Base-by-base conservation (phyloP, 1,139 yeast species). In the Debaryomycetaceae sp. region DNA sequence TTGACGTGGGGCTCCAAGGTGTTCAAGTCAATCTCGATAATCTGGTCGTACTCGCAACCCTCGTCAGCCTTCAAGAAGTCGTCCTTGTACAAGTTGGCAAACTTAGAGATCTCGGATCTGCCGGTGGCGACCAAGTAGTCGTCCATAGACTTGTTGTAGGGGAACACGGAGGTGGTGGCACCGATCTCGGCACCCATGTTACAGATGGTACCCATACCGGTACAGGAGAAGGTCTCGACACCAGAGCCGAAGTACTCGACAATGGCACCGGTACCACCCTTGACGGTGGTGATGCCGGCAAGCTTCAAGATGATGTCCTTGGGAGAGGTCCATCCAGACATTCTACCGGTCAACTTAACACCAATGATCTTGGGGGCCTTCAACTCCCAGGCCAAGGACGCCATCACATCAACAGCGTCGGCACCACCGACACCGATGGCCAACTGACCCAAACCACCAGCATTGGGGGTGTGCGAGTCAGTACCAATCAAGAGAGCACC, bases 391-490 rank as follows among this genome's bases (percentile, higher is more conserved):
- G 98, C 83, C 52, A 84, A 73, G 60, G 82, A 82, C 43, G 96
- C 88, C 84, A 91, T 78, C 52, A 85, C 98, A 66, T 91, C 97
- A 53, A 91, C 97, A 46, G 97, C 97, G 65, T 91, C 98, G 53
- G 98, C 98, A 81, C 97, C 98, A 78, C 98, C 98, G 49, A 91
- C 97, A 80, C 97, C 98, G 58, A 91, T 91, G 52, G 97, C 97
- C 53, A 89, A 75, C 73, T 84, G 94, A 71, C 98, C 98, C 55
- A 91, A 77, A 69, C 97, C 98, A 76, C 98, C 97, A 48, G 97
- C 98, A 62, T 91, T 91, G 48, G 97, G 97, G 51, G 98, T 91
- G 71, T 91, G 97, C 27, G 97, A 89, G 68, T 91, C 98, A 42
- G 98, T 89, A 74, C 98, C 97, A 49, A 91, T 83, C 69, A 91